Evolutionary conservation across 345 rosid genomes (phyloP).

Genomic region (Hevea brasiliensis): DNA sequence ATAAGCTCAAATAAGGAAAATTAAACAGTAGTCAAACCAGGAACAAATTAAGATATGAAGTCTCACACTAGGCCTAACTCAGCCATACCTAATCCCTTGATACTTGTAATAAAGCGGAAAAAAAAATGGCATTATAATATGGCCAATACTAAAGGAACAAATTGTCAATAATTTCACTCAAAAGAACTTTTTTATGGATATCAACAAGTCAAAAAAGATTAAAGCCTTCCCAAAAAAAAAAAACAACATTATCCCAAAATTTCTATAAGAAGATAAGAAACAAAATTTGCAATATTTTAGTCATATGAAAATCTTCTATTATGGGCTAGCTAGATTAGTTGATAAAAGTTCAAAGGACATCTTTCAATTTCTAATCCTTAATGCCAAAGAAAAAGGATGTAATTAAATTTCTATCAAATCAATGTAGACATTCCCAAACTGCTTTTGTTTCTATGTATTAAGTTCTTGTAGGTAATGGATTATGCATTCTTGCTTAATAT

Average conservation of each 20-base stretch:
- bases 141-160: not conserved
- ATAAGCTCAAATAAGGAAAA: too few relatives aligned
- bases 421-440: not conserved
- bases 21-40: too few relatives aligned
- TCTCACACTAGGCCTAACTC: too few relatives aligned
- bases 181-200: not conserved
- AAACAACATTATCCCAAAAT: too few relatives aligned
- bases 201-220: not conserved
- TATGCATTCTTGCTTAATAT: too few relatives aligned
- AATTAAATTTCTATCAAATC: not conserved
- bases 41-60: too few relatives aligned
- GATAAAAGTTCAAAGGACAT: not conserved
- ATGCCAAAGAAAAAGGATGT: too few relatives aligned
- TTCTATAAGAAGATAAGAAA: not conserved
- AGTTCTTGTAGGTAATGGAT: too few relatives aligned
- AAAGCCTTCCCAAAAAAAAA: too few relatives aligned
- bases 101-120: not conserved
- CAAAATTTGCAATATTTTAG: too few relatives aligned
- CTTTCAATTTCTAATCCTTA: too few relatives aligned
- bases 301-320: not conserved
- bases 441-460: not conserved
- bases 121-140: not conserved
- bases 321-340: not conserved
- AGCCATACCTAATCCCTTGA: too few relatives aligned
- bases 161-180: not conserved